Percentiles rank a stretch among this genome's conserved stretches.
These are phyloP conservation scores for Pyrenopolyporus hunteri DNA, from an alignment of 495 filamentous ascomycete genomes.

Conservation along the genomic window DNA sequence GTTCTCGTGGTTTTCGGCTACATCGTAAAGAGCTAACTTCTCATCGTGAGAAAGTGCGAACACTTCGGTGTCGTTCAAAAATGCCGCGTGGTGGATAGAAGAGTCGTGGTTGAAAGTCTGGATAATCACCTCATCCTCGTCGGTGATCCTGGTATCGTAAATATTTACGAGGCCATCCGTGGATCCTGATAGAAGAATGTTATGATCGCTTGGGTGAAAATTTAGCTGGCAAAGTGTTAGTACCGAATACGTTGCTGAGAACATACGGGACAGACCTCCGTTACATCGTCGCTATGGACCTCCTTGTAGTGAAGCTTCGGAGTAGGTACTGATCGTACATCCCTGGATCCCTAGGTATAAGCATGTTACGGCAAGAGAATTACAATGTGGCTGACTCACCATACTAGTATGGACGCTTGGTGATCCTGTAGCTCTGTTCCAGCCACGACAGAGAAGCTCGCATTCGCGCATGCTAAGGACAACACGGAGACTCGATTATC, in stretches of 20 bases:
- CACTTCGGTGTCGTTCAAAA: constrained; percentile 70
- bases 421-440: constrained; percentile 80
- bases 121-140: constrained; percentile 85
- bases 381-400: constrained; percentile 54
- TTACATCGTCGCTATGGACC: constrained; percentile 91
- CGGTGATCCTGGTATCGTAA: constrained; percentile 73
- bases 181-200: constrained; percentile 79
- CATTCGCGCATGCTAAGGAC: constrained; percentile 68
- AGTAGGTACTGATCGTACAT: constrained; percentile 63
- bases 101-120: constrained; percentile 86
- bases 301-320: constrained; percentile 73
- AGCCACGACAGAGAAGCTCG: constrained; percentile 66
- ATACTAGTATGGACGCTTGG: constrained; percentile 75
- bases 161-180: constrained; percentile 93
- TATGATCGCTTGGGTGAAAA: constrained; percentile 68
- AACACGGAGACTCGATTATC: constrained; percentile 60
- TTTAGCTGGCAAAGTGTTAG: constrained; percentile 58
- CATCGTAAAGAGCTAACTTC: constrained; percentile 74
- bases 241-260: background rate
- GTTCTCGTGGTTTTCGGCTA: constrained; percentile 62
- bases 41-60: constrained; percentile 84
- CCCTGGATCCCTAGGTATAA: constrained; percentile 55
- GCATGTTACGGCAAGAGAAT: background rate
- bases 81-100: constrained; percentile 85
- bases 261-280: constrained; percentile 60